Evolutionary conservation across 176 grass and related monocot species (phyloP), one percentile per base, ranked within the genome.

Genomic region (Echinochloa phyllopogon): DNA sequence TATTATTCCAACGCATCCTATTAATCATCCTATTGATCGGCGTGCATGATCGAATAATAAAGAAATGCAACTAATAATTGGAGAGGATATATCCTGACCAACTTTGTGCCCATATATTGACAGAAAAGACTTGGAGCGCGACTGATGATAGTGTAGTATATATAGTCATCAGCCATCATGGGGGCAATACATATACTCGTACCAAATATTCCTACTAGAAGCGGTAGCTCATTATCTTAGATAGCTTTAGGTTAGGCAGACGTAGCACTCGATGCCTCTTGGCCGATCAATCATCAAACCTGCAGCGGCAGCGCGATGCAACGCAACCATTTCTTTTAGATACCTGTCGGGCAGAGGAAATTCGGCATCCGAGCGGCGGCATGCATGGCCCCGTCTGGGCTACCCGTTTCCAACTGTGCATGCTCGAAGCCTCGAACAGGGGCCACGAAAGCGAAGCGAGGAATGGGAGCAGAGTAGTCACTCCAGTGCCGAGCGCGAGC

Each of bases 221-320:
- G 21, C 3, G 17, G 69, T 65, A 75, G 86, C 71, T 48, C 24
- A 20, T 78, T 64, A 87, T 72, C 29, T 67, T 67, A 67, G 50
- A 6, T 66, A 41, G 29, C 73, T 83, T 80, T 80, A 74, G 87
- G 77, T 86, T 89, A 77, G 87, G 68, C 68, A 74, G 40, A 62
- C 72, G 72, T 62, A 70, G 21, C 40, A 56, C 24, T 87, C 69
- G 12, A 4, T 43, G 71, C 25, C 11, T 58, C 50, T 9, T 18
- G 44, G 15, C 47, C 67, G 51, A 82, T 70, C 49, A 73, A 43
- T 15, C 52, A 87, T 76, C 24, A 79, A 50, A 38, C 29, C 77
- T 51, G 25, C 62, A 40, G 29, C 20, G 6, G 29, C n/a, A n/a
- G 23, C 43, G 45, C 15, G 69, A 71, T 47, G 52, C 40, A 72